Evolutionary conservation across 108 stramenopile species (phyloP).

Genomic region (Craspedostauros australis): DNA sequence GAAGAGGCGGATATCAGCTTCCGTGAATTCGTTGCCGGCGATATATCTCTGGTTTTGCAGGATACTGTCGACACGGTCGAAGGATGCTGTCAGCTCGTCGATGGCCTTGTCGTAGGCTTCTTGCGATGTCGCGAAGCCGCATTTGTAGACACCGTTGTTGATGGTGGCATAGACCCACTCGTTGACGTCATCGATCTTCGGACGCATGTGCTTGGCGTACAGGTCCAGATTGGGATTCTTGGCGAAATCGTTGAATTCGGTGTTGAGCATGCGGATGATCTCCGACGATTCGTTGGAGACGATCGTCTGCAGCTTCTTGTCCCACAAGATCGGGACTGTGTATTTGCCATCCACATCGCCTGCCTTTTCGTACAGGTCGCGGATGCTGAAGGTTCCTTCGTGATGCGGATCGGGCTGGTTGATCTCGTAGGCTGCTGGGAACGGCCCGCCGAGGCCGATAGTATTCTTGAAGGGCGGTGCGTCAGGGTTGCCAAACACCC

Average conservation of each 20-base stretch:
- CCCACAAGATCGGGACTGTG: constrained; percentile 87
- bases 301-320: constrained; percentile 85
- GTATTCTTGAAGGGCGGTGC: constrained; percentile 20
- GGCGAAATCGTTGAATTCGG: constrained; percentile 70
- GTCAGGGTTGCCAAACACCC: constrained; percentile 72
- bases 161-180: constrained; percentile 78
- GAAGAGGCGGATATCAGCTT: constrained; percentile 88
- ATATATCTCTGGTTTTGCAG: constrained; percentile 63
- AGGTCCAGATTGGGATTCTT: constrained; percentile 67
- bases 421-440: constrained; percentile 30
- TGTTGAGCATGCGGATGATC: constrained; percentile 90
- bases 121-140: constrained; percentile 87
- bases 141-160: constrained; percentile 95
- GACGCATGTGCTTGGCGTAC: constrained; percentile 50
- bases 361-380: constrained; percentile 81
- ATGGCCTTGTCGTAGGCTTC: constrained; percentile 86
- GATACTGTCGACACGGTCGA: constrained; percentile 68
- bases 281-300: constrained; percentile 93
- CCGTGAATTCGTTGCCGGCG: constrained; percentile 67
- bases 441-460: constrained; percentile 50
- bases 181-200: constrained; percentile 69
- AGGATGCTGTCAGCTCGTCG: constrained; percentile 62
- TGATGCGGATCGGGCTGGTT: constrained; percentile 45
- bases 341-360: constrained; percentile 73
- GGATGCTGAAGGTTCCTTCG: constrained; percentile 51